These are phyloP conservation scores for Stagonosporopsis cucurbitacearum DNA, from an alignment of 2,329 filamentous ascomycete species.

Conservation along the genomic window DNA sequence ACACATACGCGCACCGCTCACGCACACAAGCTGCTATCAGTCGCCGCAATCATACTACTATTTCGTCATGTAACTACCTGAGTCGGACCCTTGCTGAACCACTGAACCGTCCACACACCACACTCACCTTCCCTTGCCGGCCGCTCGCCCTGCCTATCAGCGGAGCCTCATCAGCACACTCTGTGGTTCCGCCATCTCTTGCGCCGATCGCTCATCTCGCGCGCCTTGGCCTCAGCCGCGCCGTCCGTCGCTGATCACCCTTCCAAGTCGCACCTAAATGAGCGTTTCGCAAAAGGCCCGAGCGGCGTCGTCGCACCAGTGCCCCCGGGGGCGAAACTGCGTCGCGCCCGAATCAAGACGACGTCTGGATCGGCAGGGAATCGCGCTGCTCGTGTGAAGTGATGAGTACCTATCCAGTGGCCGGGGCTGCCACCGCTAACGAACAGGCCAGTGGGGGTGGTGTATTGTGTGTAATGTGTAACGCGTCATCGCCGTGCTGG, in stretches of 20 bases:
- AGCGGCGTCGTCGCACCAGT: conserved; percentile 14
- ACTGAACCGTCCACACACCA: conserved; percentile 6
- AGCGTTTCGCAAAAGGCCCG: conserved; percentile 17
- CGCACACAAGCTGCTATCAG: not conserved
- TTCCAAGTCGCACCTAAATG: conserved; percentile 6
- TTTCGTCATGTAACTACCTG: not conserved
- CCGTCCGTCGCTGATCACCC: conserved; percentile 10
- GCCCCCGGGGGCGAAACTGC: conserved; percentile 8
- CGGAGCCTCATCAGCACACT: conserved; percentile 15
- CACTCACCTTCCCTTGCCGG: conserved; percentile 16
- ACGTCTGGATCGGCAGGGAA: conserved; percentile 11
- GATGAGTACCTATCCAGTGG: not conserved
- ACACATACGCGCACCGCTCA: conserved; percentile 1
- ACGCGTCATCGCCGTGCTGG: conserved; percentile 17
- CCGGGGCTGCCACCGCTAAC: not conserved
- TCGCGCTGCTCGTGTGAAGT: conserved; percentile 3
- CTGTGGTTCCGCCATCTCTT: not conserved
- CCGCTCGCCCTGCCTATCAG: conserved; percentile 15
- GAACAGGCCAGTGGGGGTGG: conserved; percentile 1
- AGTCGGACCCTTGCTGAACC: conserved; percentile 13
- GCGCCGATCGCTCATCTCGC: conserved; percentile 5
- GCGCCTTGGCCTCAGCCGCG: not conserved
- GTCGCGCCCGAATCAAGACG: conserved; percentile 1
- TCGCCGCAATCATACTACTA: conserved; percentile 7
- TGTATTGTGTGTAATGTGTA: too few species aligned